Evolutionary conservation across 2,329 filamentous ascomycete genomes (phyloP), one percentile per base, ranked within the genome.

Genomic region (Raffaelea albimanens): DNA sequence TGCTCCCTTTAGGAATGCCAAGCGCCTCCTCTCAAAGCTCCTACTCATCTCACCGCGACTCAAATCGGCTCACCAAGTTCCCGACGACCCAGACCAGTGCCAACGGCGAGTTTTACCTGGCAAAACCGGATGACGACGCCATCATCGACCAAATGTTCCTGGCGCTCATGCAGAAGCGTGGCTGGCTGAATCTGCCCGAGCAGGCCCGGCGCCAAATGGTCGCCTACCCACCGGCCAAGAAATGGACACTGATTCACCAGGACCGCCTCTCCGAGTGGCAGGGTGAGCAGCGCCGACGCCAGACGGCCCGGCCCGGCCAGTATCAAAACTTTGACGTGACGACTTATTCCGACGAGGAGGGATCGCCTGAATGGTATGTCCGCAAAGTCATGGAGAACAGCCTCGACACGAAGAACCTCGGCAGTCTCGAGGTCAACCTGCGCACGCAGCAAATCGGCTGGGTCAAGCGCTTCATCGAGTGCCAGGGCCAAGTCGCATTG

Each of bases 321-420:
- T 85, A 82, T 55, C 77, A 83, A 48, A 78, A 77, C 62, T 64
- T 79, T 50, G 82, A 85, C 56, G 78, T 91, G 50, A 76, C 88
- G 38, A 79, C 82, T 39, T 82, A 87, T 56, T 87, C 87, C 8
- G 90, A 96, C 61, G 91, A 97, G 63, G 93, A 97, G 65, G 91
- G 90, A 40, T 94, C 87, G 44, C 93, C 93, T 3, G 91, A 97
- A 67, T 98, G 91, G 91, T 98, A 95, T 64, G 91, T 98, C 46
- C 85, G 88, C 62, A 91, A 87, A 63, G 87, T 97, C 51, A 88
- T 97, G 86, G 91, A 97, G 64, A 94, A 96, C 65, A 87, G 81
- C 52, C 87, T 97, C 55, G 88, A 90, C 46, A 78, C 84, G 55
- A 96, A 97, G 70, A 87, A 95, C 52, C 75, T 98, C 53, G 87